A percentile compares a stretch with the other conserved stretches of the same genome.
Evolutionary conservation across 2,329 filamentous ascomycete species (phyloP).

Genomic region (Cordyceps fumosorosea): DNA sequence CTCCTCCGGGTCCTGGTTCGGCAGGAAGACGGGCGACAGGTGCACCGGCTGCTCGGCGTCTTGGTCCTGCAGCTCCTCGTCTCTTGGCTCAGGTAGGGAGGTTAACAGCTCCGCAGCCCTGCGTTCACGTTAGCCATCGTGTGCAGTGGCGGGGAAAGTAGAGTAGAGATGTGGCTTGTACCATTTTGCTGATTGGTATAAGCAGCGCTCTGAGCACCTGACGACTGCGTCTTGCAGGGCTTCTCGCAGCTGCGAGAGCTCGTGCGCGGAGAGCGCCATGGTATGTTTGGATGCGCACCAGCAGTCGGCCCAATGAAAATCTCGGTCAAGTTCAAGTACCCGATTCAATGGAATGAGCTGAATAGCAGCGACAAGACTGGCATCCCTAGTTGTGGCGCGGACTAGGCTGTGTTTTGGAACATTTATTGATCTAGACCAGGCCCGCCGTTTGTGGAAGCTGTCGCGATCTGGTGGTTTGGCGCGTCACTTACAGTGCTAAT

Average conservation of each 20-base stretch:
- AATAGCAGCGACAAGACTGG: not conserved
- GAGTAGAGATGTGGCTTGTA: slow-evolving; percentile 28
- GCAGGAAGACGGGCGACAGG: slow-evolving; percentile 42
- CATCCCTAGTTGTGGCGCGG: not conserved
- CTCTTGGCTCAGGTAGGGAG: slow-evolving; percentile 61
- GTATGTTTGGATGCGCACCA: slow-evolving; percentile 1
- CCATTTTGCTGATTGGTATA: slow-evolving; percentile 98
- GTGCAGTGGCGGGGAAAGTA: not conserved
- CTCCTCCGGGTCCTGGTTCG: slow-evolving; percentile 64
- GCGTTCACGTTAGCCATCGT: slow-evolving; percentile 3
- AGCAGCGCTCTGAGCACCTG: slow-evolving; percentile 87
- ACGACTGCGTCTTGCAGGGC: slow-evolving; percentile 79
- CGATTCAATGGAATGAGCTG: not conserved
- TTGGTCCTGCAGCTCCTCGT: slow-evolving; percentile 42
- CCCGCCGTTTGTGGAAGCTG: slow-evolving; percentile 1
- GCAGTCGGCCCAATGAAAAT: not conserved
- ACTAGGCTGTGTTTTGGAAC: not conserved
- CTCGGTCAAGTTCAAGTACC: not conserved
- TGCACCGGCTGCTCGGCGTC: slow-evolving; percentile 25
- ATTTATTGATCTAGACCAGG: not conserved
- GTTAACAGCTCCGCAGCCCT: slow-evolving; percentile 94
- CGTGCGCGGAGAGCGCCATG: slow-evolving; percentile 51
- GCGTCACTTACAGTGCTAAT: slow-evolving; percentile 1
- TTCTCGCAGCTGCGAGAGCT: slow-evolving; percentile 58
- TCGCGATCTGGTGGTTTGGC: slow-evolving; percentile 4